Conservation (phyloP, 2,329 filamentous ascomycete genomes). For the Nectriaceae sp. region DNA sequence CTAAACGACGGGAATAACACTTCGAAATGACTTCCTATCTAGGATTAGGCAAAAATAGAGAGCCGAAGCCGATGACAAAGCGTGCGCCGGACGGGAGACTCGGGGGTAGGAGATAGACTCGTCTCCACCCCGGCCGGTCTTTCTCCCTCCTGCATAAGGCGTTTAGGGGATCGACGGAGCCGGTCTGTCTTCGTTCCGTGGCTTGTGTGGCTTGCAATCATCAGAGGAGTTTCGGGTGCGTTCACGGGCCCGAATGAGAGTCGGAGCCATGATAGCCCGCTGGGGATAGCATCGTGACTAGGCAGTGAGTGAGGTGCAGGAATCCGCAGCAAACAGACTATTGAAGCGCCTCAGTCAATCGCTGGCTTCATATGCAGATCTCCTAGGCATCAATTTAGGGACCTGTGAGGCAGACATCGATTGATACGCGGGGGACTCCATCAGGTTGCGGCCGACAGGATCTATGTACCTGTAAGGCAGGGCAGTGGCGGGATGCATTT, state of each 20-base stretch:
- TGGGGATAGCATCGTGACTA: background rate
- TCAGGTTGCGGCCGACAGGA: background rate
- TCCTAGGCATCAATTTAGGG: background rate
- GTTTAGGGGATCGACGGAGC: background rate
- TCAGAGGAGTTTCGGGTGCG: slow-evolving; percentile 12
- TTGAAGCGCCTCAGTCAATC: too few relatives aligned
- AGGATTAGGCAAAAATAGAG: background rate
- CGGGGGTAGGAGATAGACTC: slow-evolving; percentile 17
- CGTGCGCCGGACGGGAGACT: slow-evolving; percentile 9
- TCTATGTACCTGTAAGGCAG: background rate
- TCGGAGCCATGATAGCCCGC: background rate
- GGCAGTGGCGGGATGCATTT: background rate
- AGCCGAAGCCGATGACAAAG: slow-evolving; percentile 1
- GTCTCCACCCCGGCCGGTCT: background rate
- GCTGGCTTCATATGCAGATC: background rate
- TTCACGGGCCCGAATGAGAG: slow-evolving; percentile 13
- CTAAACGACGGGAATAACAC: background rate
- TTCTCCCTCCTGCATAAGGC: background rate
- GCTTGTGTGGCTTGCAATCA: background rate
- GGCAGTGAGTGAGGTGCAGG: background rate
- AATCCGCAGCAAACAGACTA: background rate
- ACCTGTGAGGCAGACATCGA: background rate
- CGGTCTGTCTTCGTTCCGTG: background rate
- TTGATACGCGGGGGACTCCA: background rate
- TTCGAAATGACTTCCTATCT: too few relatives aligned